Evolutionary conservation across 768 basidiomycete genomes (phyloP), one percentile per base, ranked within the genome.

Genomic region (Calocera viscosa): DNA sequence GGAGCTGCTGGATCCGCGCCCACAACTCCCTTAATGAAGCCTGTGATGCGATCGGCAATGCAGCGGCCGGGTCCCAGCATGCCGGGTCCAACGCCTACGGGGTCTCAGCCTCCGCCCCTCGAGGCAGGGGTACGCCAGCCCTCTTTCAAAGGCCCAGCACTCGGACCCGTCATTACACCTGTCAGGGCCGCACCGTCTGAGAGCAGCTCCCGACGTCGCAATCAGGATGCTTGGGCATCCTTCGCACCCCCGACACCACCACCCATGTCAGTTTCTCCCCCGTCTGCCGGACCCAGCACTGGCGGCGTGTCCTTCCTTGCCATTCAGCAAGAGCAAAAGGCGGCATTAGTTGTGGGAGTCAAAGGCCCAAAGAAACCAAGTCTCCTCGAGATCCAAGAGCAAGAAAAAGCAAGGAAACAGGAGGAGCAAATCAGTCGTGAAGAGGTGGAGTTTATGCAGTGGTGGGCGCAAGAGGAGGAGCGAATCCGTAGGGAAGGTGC

Each of bases 321-420:
- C n/a, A 96, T 96, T 64, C 94, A 95, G 74, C 81, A 85, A 73
- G 78, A 86, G 49, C 89, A 94, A 74, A 80, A 83, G 43, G 82
- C 86, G 68, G 69, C 68, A 12, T 69, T 70, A 1, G 83, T 86
- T 67, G 78, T 76, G 69, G 69, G 72, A 0, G 72, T 73, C 1
- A 69, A 66, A 60, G 73, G 73, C 3, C 82, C 81, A 68, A 83
- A 83, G 69, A 85, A 82, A 68, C 82, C 82, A 34, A 88, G 88
- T 30, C 76, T 95, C 67, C 78, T 80, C 17, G 86, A 95, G 69
- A 97, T 96, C 47, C 93, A 95, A 74, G 84, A 86, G 67, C 92
- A 96, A 73, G 91, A 94, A 73, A 78, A 77, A 35, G 83, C 81
- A 43, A 80, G 80, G 30, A 84, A 81, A 68, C 53, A 70, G 32